phyloP scores from a whole-genome alignment of 1,284 basidiomycete species.

The Sporisorium exsertum region DNA sequence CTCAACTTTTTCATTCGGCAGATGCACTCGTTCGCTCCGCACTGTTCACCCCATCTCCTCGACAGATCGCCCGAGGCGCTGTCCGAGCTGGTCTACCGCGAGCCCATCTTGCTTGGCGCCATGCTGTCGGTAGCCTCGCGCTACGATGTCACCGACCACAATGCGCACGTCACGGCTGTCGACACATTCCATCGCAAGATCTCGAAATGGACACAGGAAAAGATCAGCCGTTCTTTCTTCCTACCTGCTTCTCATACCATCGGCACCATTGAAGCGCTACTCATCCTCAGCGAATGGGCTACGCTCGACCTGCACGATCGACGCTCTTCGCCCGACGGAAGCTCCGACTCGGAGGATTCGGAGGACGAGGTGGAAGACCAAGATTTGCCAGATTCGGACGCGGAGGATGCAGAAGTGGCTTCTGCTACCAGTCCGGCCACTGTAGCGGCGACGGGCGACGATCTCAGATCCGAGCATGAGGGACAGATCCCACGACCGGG shows the following conservation, averaged over 20 bases:
- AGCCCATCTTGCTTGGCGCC: conserved; percentile 52
- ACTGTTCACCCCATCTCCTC: conserved; percentile 49
- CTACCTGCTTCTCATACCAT: conserved; percentile 51
- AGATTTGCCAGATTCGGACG: conserved; percentile 15
- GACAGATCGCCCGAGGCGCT: conserved; percentile 48
- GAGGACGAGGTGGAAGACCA: conserved; percentile 23
- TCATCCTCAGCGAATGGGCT: conserved; percentile 57
- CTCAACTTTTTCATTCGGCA: conserved; percentile 54
- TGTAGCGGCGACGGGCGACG: conserved; percentile 23
- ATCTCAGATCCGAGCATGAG: conserved; percentile 35
- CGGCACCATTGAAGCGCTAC: conserved; percentile 54
- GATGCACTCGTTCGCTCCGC: conserved; percentile 56
- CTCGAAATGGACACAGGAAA: conserved; percentile 56
- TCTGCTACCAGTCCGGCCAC: conserved; percentile 23
- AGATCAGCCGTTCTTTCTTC: conserved; percentile 53
- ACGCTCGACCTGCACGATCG: conserved; percentile 53
- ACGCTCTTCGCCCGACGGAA: conserved; percentile 39
- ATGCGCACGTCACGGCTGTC: conserved; percentile 43
- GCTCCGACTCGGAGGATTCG: conserved; percentile 41
- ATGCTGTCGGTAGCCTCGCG: conserved; percentile 58
- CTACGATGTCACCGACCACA: conserved; percentile 50
- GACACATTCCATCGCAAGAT: conserved; percentile 53
- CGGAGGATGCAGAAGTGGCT: conserved; percentile 17
- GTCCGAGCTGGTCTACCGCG: conserved; percentile 53
- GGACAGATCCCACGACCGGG: conserved; percentile 26